Evolutionary conservation across 306 rosid genomes (phyloP).

Genomic region (Prunus mira): DNA sequence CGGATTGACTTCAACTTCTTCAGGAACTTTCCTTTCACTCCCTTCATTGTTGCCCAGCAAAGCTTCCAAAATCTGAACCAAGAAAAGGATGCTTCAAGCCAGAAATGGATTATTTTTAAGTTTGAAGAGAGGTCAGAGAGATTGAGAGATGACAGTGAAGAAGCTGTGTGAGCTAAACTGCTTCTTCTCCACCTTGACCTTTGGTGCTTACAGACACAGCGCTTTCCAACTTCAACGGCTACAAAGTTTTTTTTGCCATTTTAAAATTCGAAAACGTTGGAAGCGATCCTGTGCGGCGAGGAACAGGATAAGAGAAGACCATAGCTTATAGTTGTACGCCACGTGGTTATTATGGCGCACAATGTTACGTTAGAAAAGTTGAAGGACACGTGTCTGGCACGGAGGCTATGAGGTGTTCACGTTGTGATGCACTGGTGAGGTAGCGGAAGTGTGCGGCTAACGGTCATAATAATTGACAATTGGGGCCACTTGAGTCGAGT

Average conservation of each 20-base stretch:
- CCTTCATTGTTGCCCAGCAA: conserved; percentile 39
- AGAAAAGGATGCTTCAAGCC: conserved; percentile 9
- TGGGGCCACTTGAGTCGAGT: background rate
- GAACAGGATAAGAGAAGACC: background rate
- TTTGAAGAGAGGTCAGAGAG: background rate
- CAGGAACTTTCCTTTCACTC: conserved; percentile 65
- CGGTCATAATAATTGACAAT: conserved; percentile 9
- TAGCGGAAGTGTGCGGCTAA: background rate
- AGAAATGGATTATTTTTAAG: background rate
- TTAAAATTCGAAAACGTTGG: conserved; percentile 23
- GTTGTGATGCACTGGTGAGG: background rate
- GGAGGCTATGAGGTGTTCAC: background rate
- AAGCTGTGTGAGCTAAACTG: background rate
- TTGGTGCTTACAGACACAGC: background rate
- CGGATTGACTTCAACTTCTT: conserved; percentile 80
- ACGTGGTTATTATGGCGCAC: background rate
- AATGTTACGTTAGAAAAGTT: too few relatives aligned
- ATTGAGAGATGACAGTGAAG: background rate
- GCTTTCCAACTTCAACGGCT: conserved; percentile 42
- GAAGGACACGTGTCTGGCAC: conserved; percentile 7
- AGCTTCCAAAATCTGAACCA: conserved; percentile 2
- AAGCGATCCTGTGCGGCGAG: background rate
- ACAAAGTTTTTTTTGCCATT: conserved; percentile 21
- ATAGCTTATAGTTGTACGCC: background rate
- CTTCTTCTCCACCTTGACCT: background rate